Evolutionary conservation across 768 basidiomycete species (phyloP).

Genomic region (Dentipellis fragilis): DNA sequence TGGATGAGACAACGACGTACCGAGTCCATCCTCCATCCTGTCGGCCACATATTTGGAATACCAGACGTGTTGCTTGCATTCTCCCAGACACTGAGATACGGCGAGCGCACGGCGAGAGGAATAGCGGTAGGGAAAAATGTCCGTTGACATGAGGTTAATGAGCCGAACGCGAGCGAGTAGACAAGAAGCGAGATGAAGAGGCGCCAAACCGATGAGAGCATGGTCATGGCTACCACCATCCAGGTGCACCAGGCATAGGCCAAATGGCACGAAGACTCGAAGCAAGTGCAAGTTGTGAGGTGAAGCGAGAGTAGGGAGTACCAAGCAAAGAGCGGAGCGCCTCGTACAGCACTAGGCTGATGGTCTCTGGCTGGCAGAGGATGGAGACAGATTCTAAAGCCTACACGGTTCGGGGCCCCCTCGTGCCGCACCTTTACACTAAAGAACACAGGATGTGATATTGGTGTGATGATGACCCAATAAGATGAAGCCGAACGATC

Average conservation of each 20-base stretch:
- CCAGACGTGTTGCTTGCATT: background rate
- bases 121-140: conserved; percentile 14
- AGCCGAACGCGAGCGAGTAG: background rate
- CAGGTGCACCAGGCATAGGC: background rate
- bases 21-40: conserved; percentile 7
- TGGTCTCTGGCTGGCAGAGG: too few species aligned
- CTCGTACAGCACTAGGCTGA: too few species aligned
- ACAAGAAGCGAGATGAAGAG: background rate
- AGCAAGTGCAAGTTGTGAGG: too few species aligned
- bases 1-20: background rate
- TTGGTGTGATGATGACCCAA: too few species aligned
- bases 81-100: conserved; percentile 17
- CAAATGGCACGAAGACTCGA: background rate
- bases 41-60: conserved; percentile 11
- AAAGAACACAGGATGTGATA: too few species aligned
- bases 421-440: too few species aligned
- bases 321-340: too few species aligned
- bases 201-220: background rate
- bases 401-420: too few species aligned
- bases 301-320: too few species aligned
- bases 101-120: conserved; percentile 19
- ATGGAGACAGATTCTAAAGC: too few species aligned
- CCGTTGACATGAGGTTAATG: background rate
- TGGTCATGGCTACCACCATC: background rate
- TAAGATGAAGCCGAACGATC: too few species aligned